These are phyloP conservation scores for Candida ulmi DNA, from an alignment of 805 yeast genomes.

Conservation along the genomic window DNA sequence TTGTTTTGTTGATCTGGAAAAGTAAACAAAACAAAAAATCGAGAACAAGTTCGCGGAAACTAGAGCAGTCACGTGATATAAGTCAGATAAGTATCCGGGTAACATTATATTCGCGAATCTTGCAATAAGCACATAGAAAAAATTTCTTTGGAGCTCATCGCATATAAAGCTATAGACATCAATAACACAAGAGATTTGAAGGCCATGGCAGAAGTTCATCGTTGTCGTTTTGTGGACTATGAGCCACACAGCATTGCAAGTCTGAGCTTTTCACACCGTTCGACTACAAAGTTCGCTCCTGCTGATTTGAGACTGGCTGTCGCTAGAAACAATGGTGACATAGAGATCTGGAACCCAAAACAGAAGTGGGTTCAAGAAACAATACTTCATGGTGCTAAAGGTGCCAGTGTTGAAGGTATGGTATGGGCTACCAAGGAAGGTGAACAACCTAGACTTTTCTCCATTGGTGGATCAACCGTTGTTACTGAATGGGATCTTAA, in stretches of 20 bases:
- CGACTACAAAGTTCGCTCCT: slow-evolving; percentile 42
- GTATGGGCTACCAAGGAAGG: slow-evolving; percentile 62
- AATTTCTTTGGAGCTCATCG: slow-evolving; percentile 9
- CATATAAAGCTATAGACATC: not conserved
- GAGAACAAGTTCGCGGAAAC: too few relatives aligned
- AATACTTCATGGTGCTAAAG: slow-evolving; percentile 71
- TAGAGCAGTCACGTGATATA: not conserved
- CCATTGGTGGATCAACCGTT: slow-evolving; percentile 89
- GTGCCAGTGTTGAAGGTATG: slow-evolving; percentile 82
- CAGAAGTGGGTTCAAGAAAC: slow-evolving; percentile 76
- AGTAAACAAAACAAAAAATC: not conserved
- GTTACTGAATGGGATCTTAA: slow-evolving; percentile 88
- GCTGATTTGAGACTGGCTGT: slow-evolving; percentile 73
- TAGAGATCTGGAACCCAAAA: slow-evolving; percentile 92
- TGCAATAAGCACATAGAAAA: not conserved
- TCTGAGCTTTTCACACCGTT: slow-evolving; percentile 64
- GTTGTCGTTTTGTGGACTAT: slow-evolving; percentile 88
- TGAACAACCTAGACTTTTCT: slow-evolving; percentile 66
- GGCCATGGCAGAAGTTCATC: slow-evolving; percentile 44
- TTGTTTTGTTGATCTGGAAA: not conserved
- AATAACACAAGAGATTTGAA: not conserved
- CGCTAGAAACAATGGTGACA: slow-evolving; percentile 90
- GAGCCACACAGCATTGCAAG: slow-evolving; percentile 82
- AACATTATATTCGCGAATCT: not conserved
- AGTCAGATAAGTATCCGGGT: not conserved